A percentile compares a stretch with the other conserved stretches of the same genome.
phyloP scores from a whole-genome alignment of 768 basidiomycete species.

The Mycena vitilis region DNA sequence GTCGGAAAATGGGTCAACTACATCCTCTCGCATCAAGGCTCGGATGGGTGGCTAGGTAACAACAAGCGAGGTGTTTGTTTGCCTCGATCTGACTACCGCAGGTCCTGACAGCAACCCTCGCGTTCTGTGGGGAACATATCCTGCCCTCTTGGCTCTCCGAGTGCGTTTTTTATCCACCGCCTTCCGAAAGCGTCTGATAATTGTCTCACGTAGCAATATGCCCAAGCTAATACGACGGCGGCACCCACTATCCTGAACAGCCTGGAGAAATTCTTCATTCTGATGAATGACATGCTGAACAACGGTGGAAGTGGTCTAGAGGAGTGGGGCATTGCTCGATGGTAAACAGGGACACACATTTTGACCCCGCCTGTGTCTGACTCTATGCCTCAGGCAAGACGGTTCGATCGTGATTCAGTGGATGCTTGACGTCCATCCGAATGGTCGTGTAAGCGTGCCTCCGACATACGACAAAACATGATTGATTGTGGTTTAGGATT shows the following conservation, averaged over 20 bases:
- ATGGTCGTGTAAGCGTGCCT: conserved; percentile 22
- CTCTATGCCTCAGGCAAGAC: conserved; percentile 14
- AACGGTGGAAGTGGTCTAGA: conserved; percentile 26
- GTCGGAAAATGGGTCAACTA: conserved; percentile 32
- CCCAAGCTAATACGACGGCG: conserved; percentile 33
- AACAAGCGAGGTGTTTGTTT: too few relatives aligned
- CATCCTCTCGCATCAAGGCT: conserved; percentile 24
- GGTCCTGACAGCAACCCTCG: conserved; percentile 33
- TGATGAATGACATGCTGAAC: conserved; percentile 27
- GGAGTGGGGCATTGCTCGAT: conserved; percentile 33
- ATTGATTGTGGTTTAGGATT: conserved; percentile 18
- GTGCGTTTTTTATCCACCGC: neutral
- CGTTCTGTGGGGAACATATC: conserved; percentile 34
- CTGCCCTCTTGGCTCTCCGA: conserved; percentile 29
- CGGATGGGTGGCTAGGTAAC: conserved; percentile 27
- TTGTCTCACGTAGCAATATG: conserved; percentile 23
- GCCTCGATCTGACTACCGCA: too few relatives aligned
- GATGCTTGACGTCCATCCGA: conserved; percentile 32
- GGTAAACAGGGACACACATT: neutral
- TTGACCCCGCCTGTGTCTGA: neutral
- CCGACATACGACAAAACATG: neutral
- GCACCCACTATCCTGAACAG: conserved; percentile 24
- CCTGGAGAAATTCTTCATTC: conserved; percentile 29
- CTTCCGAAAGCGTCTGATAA: neutral
- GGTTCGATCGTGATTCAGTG: conserved; percentile 27